phyloP scores from a whole-genome alignment of 108 stramenopile species.

The Pseudonitzschia pungens region DNA sequence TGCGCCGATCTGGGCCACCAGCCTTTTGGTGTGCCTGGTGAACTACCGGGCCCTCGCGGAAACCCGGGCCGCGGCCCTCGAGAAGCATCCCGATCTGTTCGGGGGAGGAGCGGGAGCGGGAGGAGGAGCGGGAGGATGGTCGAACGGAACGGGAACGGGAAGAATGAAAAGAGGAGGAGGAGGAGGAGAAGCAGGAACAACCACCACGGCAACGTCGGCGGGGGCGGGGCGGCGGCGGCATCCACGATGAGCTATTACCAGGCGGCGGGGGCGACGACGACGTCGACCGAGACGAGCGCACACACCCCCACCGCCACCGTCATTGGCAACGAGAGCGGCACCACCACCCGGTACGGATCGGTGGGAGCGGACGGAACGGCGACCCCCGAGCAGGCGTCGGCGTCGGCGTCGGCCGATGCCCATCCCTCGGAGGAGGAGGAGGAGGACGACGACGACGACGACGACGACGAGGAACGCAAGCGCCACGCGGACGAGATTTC shows the following conservation, averaged over 20 bases:
- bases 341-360: conserved; percentile 43
- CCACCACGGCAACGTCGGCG: too few relatives aligned
- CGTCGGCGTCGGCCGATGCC: too few relatives aligned
- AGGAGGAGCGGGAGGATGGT: too few relatives aligned
- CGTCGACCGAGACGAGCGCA: neutral
- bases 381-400: conserved; percentile 25
- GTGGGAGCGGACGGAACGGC: conserved; percentile 49
- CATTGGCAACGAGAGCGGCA: conserved; percentile 20
- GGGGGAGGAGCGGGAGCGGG: conserved; percentile 17
- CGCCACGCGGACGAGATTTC: conserved; percentile 74
- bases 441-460: conserved; percentile 13
- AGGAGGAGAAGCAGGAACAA: too few relatives aligned
- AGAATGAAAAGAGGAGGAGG: too few relatives aligned
- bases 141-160: too few relatives aligned
- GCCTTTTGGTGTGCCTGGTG: conserved; percentile 48
- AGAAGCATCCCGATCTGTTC: conserved; percentile 70
- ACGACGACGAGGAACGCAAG: conserved; percentile 71
- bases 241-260: too few relatives aligned
- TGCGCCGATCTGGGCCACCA: conserved; percentile 69
- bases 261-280: neutral
- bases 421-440: too few relatives aligned
- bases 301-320: conserved; percentile 12
- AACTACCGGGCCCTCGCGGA: conserved; percentile 66
- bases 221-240: too few relatives aligned
- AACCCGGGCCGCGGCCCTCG: conserved; percentile 54